Base-by-base conservation (phyloP, 2,329 filamentous ascomycete genomes). In the Paracoccidioides brasiliensis region DNA sequence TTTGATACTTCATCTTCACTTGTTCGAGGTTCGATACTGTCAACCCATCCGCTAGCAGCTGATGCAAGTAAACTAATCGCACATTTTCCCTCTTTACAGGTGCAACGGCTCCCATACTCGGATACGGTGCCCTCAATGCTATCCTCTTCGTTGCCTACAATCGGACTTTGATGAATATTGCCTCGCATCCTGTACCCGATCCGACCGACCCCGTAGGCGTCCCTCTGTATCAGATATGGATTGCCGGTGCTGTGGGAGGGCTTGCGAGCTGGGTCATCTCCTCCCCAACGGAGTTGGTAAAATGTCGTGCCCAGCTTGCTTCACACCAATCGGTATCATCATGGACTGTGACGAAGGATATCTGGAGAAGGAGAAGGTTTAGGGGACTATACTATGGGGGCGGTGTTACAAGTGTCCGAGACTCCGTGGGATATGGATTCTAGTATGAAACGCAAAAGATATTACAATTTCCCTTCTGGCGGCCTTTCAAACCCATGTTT, bases 341-440 rank as follows among this genome's bases (percentile, higher is more conserved):
- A 58, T 85, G 79, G 80, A 69, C 68, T 3, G 82, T 93, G 54
- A 77, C 83, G 1, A 80, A 77, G 53, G 75, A 81, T 28, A 80
- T 88, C 32, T 74, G 83, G 64, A 75, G 70, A 40, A 72, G 68
- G 1, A 81, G 85, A 3, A 76, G 84, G 0, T 55, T 88, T 3
- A 76, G 78, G 42, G 90, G 90, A 0, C 70, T 96, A 28, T 96
- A 95, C 67, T 79, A 83, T 59, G 91, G 90, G 22, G 91, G 91
- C 22, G 76, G 74, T 0, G 82, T 96, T 14, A 97, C 91, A 0
- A 88, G 85, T 54, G 67, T 91, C 43, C 79, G 91, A 52, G 91
- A 97, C 70, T 85, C 85, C 56, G 80, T 96, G 55, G 91, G 91
- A n/a, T 97, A 96, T 71, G 91, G 90, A 0, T 96, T 96, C 70